Evolutionary conservation across 192 early-diverging fungal genomes (phyloP), one percentile per base, ranked within the genome.

Genomic region (Paraglomus brasilianum): DNA sequence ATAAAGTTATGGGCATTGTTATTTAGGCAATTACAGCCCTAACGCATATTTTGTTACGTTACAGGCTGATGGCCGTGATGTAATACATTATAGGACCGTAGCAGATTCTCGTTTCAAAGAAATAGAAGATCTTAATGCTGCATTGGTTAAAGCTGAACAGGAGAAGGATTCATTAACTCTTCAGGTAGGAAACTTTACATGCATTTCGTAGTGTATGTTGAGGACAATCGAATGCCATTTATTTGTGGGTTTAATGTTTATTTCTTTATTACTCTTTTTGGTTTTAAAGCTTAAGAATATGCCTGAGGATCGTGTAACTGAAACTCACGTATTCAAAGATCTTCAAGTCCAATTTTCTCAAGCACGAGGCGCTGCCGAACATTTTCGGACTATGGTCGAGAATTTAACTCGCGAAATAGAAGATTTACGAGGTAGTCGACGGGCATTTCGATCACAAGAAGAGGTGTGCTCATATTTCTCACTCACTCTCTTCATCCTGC

Each of bases 251-350:
- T 30, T 30, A 30, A 30, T n/a, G n/a, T n/a, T n/a, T 11, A 55
- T 11, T 55, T 21, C 24, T 21, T 21, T 10, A 56, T 4, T 4
- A 1, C 17, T 21, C 6, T 56, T 56, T 56, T 24, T 56, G n/a
- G 36, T 56, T 1, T 24, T 21, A 1, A 19, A 56, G 53, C 36
- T 24, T 56, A 11, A 19, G 36, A 59, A 56, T 36, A 67, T 48
- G 14, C 65, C 65, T 59, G 65, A 67, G 0, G n/a, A 43, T n/a
- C 65, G 40, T 11, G 51, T 67, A 59, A 56, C 47, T 15, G 65
- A 67, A 22, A 67, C 51, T 43, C 17, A 13, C 17, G 14, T 22
- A 11, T 67, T 21, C 47, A 67, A 67, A 22, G 11, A 59, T 36
- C 17, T 67, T 1, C 51, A 51, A 8, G 42, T n/a, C 13, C 51